Percentiles rank a stretch among this genome's conserved stretches.
These are phyloP conservation scores for Backusella liffmaniae DNA, from an alignment of 192 early-diverging fungal species.

Conservation along the genomic window DNA sequence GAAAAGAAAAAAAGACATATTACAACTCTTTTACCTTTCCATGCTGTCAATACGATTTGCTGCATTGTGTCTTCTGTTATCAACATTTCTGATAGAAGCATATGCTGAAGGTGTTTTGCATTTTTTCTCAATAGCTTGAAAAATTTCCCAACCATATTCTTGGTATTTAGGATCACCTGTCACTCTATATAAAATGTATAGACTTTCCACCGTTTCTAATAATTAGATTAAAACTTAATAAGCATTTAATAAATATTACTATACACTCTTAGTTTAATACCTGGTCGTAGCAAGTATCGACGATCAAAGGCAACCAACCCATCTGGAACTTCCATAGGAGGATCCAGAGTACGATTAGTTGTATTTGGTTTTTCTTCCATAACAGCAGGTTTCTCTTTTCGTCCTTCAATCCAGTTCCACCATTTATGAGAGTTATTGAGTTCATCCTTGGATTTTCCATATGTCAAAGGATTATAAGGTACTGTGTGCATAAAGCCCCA, in stretches of 20 bases:
- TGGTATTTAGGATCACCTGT: conserved; percentile 68
- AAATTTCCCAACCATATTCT: conserved; percentile 70
- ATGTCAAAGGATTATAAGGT: conserved; percentile 9
- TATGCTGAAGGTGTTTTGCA: conserved; percentile 51
- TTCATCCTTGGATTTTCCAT: neutral
- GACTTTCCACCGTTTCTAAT: conserved; percentile 67
- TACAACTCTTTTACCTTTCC: conserved; percentile 22
- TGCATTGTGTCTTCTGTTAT: neutral
- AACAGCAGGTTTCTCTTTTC: neutral
- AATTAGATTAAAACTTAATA: neutral
- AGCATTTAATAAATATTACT: neutral
- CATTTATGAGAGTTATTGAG: neutral
- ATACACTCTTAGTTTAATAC: neutral
- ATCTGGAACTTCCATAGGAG: neutral
- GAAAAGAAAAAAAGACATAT: too few relatives aligned
- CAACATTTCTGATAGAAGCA: conserved; percentile 41
- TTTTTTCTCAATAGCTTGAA: conserved; percentile 41
- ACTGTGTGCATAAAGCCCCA: conserved; percentile 17
- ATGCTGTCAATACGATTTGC: conserved; percentile 21
- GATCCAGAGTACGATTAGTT: neutral
- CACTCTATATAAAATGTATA: conserved; percentile 70
- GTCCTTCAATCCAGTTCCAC: neutral
- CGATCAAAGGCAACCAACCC: neutral
- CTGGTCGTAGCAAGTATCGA: conserved; percentile 9
- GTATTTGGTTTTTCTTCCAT: conserved; percentile 5